Conservation (phyloP, 352 stramenopile species). For the Bremia lactucae region DNA sequence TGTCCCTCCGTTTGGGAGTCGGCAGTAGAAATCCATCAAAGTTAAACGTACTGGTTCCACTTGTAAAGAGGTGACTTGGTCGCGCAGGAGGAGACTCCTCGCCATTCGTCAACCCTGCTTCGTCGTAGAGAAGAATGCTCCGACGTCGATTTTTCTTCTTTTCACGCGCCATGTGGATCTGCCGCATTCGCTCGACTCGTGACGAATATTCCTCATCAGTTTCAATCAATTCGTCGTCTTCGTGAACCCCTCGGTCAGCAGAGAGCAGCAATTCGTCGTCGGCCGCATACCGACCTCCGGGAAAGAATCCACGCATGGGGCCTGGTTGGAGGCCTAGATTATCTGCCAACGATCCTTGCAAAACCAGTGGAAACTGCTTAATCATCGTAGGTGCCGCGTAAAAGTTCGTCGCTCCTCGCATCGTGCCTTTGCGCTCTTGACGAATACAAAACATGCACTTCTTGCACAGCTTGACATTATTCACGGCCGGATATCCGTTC, state of each 20-base stretch:
- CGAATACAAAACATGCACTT: conserved; percentile 65
- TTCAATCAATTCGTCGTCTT: conserved; percentile 35
- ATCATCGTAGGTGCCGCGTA: conserved; percentile 39
- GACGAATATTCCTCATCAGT: conserved; percentile 35
- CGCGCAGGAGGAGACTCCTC: conserved; percentile 19
- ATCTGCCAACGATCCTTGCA: conserved; percentile 24
- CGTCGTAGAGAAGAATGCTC: conserved; percentile 37
- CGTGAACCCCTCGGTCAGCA: conserved; percentile 1
- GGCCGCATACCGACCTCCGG: conserved; percentile 26
- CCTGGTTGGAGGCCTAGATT: conserved; percentile 20
- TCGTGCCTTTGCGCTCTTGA: conserved; percentile 48
- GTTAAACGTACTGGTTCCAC: conserved; percentile 27
- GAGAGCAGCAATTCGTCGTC: conserved; percentile 27
- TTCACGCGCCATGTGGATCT: conserved; percentile 56
- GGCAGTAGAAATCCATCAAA: conserved; percentile 35
- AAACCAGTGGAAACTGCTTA: conserved; percentile 35
- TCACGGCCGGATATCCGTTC: conserved; percentile 47
- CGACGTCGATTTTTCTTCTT: conserved; percentile 40
- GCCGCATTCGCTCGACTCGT: conserved; percentile 45
- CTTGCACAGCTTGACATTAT: conserved; percentile 63
- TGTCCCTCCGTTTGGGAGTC: conserved; percentile 16
- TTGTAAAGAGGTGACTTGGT: conserved; percentile 17
- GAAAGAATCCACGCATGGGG: conserved; percentile 23
- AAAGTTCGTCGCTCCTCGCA: conserved; percentile 34
- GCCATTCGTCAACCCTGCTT: conserved; percentile 23